Percentiles rank a stretch among this genome's conserved stretches.
Conservation (phyloP, 257 asterid species). For the Leonotis leonurus region DNA sequence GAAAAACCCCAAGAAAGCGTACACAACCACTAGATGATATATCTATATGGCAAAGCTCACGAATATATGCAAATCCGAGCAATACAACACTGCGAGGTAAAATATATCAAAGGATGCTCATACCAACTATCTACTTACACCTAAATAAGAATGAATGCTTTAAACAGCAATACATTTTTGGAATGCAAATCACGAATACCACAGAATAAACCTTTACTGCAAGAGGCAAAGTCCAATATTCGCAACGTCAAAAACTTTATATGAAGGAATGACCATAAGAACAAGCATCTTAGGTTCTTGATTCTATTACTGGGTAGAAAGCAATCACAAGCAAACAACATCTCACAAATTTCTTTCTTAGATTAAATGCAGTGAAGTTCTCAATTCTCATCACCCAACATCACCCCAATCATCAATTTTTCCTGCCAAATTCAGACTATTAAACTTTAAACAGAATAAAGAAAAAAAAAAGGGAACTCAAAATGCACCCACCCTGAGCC, state of each 20-base stretch:
- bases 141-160: neutral
- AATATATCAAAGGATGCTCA: neutral
- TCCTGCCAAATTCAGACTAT: no score
- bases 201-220: neutral
- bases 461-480: neutral
- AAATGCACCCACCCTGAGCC: slow-evolving; percentile 53
- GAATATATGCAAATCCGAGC: neutral
- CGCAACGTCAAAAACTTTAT: neutral
- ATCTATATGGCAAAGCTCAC: neutral
- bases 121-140: neutral
- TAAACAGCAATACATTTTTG: neutral
- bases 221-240: neutral
- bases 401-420: neutral
- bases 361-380: neutral
- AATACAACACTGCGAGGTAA: neutral
- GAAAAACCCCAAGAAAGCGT: neutral
- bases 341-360: neutral
- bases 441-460: neutral
- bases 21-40: neutral
- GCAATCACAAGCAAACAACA: neutral
- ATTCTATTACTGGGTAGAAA: neutral
- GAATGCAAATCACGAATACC: neutral
- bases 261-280: neutral
- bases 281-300: neutral
- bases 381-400: neutral